Evolutionary conservation across 2,329 filamentous ascomycete species (phyloP), one percentile per base, ranked within the genome.

Genomic region (Diplodia scrobiculata): DNA sequence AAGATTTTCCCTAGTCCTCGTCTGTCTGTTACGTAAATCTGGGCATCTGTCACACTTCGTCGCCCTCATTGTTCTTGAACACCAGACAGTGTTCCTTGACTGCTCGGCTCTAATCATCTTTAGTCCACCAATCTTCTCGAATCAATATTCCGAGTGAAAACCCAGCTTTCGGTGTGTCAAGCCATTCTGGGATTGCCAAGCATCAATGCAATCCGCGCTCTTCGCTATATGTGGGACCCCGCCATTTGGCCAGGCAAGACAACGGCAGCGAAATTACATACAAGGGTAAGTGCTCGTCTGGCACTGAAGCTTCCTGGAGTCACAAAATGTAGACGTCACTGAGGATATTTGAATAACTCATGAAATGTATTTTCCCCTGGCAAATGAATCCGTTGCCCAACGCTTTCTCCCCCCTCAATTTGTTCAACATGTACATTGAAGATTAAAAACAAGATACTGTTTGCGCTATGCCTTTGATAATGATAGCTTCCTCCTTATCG

Each of bases 1-100:
- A 25, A 25, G 29, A 32, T 7, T n/a, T n/a, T 0, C 14, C 38
- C 5, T 17, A 2, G 0, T 7, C 3, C 3, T 2, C 2, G 5
- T 1, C 41, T 9, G 17, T 0, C 19, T 1, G 41, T 19, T 45
- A 2, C n/a, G 3, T 45, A 1, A 3, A 0, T 45, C 41, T 45
- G 6, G 41, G n/a, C 17, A 19, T 45, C 2, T 2, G 5, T 9
- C 41, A 19, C n/a, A 45, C 17, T 45, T 14, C 7, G 14, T 6
- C 17, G 5, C 0, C n/a, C 17, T 7, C 13, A 6, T 17, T 19
- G 41, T 19, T 45, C 5, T 45, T 3, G 2, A 45, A n/a, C 6
- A 5, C 6, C 2, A 19, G 2, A 4, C 41, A 45, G 10, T 19
- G 0, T 4, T 3, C 3, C n/a, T 45, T 19, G 2, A 7, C 14